Evolutionary conservation across 2,329 filamentous ascomycete species (phyloP), one percentile per base, ranked within the genome.

Genomic region (Aspergillus fumigatiaffinis): DNA sequence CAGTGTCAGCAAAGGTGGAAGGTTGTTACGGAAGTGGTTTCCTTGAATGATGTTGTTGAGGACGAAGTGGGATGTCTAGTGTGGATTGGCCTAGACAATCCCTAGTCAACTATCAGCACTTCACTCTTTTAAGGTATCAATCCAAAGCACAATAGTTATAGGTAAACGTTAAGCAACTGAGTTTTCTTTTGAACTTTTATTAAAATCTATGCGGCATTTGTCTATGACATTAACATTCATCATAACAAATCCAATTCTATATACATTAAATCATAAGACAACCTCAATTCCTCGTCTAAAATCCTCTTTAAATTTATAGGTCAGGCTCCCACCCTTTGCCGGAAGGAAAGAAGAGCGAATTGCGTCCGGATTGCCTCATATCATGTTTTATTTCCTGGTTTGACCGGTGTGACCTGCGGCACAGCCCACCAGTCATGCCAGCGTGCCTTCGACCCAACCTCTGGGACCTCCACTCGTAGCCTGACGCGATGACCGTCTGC

Each of bases 401-500:
- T 50, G 10, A 25, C 50, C 44, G 59, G 61, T 4, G 60, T 65
- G n/a, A 78, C 64, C 56, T 75, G 73, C 10, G 77, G 77, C 14
- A 79, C 77, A 46, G 67, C 67, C 77, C 77, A 79, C 71, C 74
- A 76, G 62, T 75, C 70, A 68, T 79, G 77, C 72, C 74, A 79
- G 38, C 73, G 72, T n/a, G 63, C 63, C 55, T 76, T 75, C 1
- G 69, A 71, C 2, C 75, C 76, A 26, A 68, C 59, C 41, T 72
- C 71, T 3, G 76, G 74, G 42, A 78, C 71, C 50, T 65, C 64
- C 28, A 77, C 74, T 12, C 62, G 63, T 32, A 77, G 55, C 35
- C 67, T 68, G 56, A 28, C 3, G 52, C 29, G 17, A 20, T 38
- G 44, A 26, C 35, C 17, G 7, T 52, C 25, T 12, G 42, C 35